A percentile compares a stretch with the other conserved stretches of the same genome.
Conservation (phyloP, 192 early-diverging fungal genomes). For the Powellomyces hirtus region DNA sequence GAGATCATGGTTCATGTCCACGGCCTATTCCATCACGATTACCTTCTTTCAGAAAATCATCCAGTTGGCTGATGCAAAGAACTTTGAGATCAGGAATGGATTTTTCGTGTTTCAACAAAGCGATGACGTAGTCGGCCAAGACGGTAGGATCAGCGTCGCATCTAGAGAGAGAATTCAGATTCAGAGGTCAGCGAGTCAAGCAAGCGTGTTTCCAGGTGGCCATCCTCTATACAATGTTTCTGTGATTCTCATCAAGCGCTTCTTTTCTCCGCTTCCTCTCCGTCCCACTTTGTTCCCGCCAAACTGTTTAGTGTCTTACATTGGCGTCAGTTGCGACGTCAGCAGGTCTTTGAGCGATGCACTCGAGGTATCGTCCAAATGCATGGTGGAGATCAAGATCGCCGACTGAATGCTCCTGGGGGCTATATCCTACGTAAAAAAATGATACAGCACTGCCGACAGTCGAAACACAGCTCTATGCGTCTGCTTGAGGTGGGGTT, state of each 20-base stretch:
- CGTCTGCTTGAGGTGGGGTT: too few relatives aligned
- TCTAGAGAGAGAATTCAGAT: not conserved
- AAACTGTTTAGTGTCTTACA: too few relatives aligned
- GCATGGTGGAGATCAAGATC: too few relatives aligned
- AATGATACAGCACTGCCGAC: too few relatives aligned
- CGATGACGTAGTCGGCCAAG: slow-evolving; percentile 76
- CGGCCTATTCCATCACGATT: slow-evolving; percentile 22
- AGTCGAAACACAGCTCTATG: too few relatives aligned
- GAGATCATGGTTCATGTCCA: not conserved
- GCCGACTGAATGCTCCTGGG: too few relatives aligned
- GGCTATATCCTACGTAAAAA: too few relatives aligned
- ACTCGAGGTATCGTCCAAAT: slow-evolving; percentile 10
- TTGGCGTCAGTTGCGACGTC: slow-evolving; percentile 12
- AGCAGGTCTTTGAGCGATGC: slow-evolving; percentile 21
- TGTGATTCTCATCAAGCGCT: not conserved
- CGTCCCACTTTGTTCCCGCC: not conserved
- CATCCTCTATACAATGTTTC: not conserved
- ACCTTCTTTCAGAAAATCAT: slow-evolving; percentile 77
- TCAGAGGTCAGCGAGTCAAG: not conserved
- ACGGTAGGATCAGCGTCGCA: slow-evolving; percentile 66
- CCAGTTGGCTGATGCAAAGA: slow-evolving; percentile 60
- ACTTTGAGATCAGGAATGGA: slow-evolving; percentile 53
- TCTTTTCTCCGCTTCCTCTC: too few relatives aligned
- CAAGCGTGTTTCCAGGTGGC: not conserved
- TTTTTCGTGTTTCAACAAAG: slow-evolving; percentile 70